Percentiles rank a stretch among this genome's conserved stretches.
Evolutionary conservation across 345 rosid genomes (phyloP).

Genomic region (Salix udensis): DNA sequence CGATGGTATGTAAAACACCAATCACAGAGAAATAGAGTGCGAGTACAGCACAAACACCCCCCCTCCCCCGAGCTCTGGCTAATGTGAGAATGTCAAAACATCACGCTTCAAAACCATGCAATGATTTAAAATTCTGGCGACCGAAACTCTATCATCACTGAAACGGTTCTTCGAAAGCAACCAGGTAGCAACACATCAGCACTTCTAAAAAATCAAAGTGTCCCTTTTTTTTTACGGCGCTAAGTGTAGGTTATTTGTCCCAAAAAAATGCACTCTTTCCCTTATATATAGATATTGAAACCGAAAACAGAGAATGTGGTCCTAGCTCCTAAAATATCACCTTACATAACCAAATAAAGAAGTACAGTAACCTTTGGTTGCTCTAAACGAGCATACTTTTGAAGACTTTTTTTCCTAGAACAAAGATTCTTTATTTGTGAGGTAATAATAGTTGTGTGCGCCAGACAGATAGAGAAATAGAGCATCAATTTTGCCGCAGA

Average conservation of each 20-base stretch:
- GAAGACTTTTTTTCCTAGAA: slow-evolving; percentile 29
- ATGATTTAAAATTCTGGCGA: neutral
- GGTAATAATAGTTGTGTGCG: neutral
- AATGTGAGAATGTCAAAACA: neutral
- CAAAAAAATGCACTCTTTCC: neutral
- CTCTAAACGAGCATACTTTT: slow-evolving; percentile 42
- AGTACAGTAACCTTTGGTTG: slow-evolving; percentile 40
- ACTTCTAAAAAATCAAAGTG: neutral
- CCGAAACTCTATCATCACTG: neutral
- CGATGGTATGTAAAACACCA: neutral
- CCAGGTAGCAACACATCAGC: neutral
- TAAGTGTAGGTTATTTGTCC: neutral
- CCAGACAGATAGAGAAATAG: neutral
- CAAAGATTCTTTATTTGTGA: slow-evolving; percentile 26
- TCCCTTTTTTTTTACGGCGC: neutral
- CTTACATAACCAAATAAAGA: slow-evolving; percentile 20
- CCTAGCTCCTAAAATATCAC: slow-evolving; percentile 30
- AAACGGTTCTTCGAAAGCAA: neutral
- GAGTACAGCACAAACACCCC: neutral
- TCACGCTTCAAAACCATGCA: neutral
- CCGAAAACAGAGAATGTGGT: slow-evolving; percentile 23
- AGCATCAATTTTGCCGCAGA: slow-evolving; percentile 27
- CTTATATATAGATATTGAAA: neutral
- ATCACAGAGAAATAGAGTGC: neutral
- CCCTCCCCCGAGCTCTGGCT: neutral